Percentiles rank a stretch among this genome's conserved stretches.
Conservation (phyloP, 768 basidiomycete genomes). For the Trametes elegans region DNA sequence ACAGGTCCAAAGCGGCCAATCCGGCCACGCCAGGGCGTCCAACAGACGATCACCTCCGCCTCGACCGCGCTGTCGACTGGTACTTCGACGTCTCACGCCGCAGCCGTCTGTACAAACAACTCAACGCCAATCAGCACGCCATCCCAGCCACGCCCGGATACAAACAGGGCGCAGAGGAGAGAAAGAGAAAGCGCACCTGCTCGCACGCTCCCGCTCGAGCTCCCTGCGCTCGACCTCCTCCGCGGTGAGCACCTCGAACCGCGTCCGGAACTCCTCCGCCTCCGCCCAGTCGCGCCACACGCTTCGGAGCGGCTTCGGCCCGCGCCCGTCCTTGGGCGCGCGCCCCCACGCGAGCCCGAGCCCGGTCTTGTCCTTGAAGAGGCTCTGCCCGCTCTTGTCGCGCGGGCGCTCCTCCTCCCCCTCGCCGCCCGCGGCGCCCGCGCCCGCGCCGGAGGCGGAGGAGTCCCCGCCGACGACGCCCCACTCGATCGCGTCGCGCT, state of each 20-base stretch:
- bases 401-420: conserved; percentile 37
- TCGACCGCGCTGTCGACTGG: conserved; percentile 36
- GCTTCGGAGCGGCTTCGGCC: conserved; percentile 78
- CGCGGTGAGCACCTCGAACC: conserved; percentile 79
- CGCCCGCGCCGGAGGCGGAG: conserved; percentile 32
- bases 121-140: not conserved
- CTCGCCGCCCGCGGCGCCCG: conserved; percentile 25
- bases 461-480: conserved; percentile 71
- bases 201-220: conserved; percentile 82
- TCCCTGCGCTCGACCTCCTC: conserved; percentile 94
- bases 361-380: conserved; percentile 81
- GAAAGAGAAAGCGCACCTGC: conserved; percentile 51
- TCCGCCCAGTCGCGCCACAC: conserved; percentile 97
- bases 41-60: conserved; percentile 17
- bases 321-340: conserved; percentile 75
- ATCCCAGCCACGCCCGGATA: conserved; percentile 2
- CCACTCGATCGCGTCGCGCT: conserved; percentile 93
- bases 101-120: conserved; percentile 43
- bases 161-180: too few species aligned
- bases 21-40: too few species aligned
- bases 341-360: conserved; percentile 73
- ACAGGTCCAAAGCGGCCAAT: not conserved
- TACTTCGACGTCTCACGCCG: conserved; percentile 68
- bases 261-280: conserved; percentile 85
- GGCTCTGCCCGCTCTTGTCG: conserved; percentile 49